Evolutionary conservation across 1,284 basidiomycete genomes (phyloP).

Genomic region (Microbotryum silenes-acaulis): DNA sequence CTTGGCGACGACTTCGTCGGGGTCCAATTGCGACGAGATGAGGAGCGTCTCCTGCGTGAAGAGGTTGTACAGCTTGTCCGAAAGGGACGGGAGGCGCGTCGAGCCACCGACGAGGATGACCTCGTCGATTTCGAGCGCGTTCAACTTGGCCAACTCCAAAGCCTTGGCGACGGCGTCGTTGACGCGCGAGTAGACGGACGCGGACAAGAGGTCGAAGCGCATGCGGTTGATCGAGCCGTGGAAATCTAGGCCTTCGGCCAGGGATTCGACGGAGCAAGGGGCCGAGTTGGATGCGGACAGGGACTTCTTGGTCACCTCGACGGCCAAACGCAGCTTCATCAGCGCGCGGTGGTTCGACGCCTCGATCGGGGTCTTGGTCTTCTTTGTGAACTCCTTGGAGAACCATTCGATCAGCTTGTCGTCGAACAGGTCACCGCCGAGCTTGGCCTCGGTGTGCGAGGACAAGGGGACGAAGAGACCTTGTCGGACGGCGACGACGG

Average conservation of each 20-base stretch:
- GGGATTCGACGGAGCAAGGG: constrained; percentile 80
- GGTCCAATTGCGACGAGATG: constrained; percentile 59
- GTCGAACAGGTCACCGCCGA: constrained; percentile 56
- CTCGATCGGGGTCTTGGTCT: constrained; percentile 71
- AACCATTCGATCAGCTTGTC: constrained; percentile 81
- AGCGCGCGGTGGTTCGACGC: constrained; percentile 69
- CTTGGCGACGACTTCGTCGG: constrained; percentile 78
- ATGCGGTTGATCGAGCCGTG: constrained; percentile 87
- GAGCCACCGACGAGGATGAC: constrained; percentile 84
- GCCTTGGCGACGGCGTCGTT: constrained; percentile 56
- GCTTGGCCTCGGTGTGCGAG: constrained; percentile 46
- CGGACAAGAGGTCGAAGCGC: constrained; percentile 82
- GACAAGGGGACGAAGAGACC: constrained; percentile 50
- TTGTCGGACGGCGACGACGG: constrained; percentile 48
- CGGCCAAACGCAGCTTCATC: constrained; percentile 83
- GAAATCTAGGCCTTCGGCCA: constrained; percentile 91
- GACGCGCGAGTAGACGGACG: constrained; percentile 64
- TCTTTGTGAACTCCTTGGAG: constrained; percentile 94
- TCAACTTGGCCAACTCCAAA: constrained; percentile 56
- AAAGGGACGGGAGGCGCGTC: constrained; percentile 73
- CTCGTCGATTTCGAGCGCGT: constrained; percentile 78
- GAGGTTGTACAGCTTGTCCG: constrained; percentile 61
- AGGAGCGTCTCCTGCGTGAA: constrained; percentile 57
- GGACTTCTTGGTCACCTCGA: constrained; percentile 92
- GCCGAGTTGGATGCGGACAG: constrained; percentile 81